Conservation (phyloP, 2,329 filamentous ascomycete species). For the Tolypocladium amazonense region DNA sequence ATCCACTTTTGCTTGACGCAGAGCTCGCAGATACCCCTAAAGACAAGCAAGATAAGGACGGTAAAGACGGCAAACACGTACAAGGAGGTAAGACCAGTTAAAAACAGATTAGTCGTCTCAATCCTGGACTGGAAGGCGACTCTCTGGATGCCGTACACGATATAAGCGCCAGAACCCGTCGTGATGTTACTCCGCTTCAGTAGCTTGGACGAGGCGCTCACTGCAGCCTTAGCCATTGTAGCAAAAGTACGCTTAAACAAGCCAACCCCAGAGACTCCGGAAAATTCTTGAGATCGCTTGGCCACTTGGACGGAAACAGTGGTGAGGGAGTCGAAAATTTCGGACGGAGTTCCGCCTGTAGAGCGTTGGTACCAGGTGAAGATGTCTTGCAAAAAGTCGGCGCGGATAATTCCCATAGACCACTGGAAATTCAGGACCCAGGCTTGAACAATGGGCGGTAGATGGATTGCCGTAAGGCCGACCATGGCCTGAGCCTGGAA, state of each 20-base stretch:
- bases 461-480: not conserved
- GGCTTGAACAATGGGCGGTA: not conserved
- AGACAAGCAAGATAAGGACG: not conserved
- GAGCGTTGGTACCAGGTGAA: not conserved
- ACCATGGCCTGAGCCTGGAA: not conserved
- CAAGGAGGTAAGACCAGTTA: not conserved
- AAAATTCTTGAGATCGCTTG: not conserved
- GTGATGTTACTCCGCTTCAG: not conserved
- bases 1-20: not conserved
- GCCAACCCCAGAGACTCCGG: not conserved
- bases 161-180: not conserved
- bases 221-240: not conserved
- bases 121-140: not conserved
- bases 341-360: not conserved
- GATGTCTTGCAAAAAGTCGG: not conserved
- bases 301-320: not conserved
- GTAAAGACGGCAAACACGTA: not conserved
- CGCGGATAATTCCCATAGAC: not conserved
- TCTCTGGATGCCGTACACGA: not conserved
- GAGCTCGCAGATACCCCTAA: not conserved
- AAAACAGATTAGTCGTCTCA: not conserved
- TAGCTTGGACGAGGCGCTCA: not conserved
- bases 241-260: not conserved
- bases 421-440: not conserved
- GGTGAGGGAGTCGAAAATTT: not conserved